Percentiles rank a stretch among this genome's conserved stretches.
These are phyloP conservation scores for Claviceps pazoutovae DNA, from an alignment of 2,329 filamentous ascomycete species.

Conservation along the genomic window DNA sequence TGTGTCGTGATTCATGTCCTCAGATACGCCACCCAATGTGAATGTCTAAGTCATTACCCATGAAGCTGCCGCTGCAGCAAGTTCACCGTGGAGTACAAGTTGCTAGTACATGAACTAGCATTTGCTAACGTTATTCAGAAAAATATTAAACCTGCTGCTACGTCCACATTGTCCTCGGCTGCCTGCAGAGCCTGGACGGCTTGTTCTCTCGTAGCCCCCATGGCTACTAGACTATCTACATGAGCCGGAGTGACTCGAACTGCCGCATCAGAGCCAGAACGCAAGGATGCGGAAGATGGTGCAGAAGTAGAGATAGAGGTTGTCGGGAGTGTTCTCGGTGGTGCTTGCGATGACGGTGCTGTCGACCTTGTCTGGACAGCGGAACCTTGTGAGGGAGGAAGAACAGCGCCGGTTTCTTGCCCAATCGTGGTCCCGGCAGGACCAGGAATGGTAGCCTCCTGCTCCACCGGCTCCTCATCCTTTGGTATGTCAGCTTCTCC, in stretches of 20 bases:
- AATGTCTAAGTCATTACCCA: background rate
- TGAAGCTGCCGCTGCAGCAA: background rate
- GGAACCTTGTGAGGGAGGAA: slow-evolving; percentile 12
- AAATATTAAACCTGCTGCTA: slow-evolving; percentile 10
- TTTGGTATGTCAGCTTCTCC: slow-evolving; percentile 92
- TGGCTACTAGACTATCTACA: slow-evolving; percentile 59
- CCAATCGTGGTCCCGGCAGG: slow-evolving; percentile 84
- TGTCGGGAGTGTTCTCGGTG: slow-evolving; percentile 11
- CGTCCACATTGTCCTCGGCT: slow-evolving; percentile 75
- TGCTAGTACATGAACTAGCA: too few relatives aligned
- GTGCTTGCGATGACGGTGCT: slow-evolving; percentile 3
- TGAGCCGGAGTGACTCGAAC: slow-evolving; percentile 43
- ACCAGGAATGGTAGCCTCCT: slow-evolving; percentile 74
- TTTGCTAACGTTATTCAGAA: slow-evolving; percentile 1
- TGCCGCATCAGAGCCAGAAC: slow-evolving; percentile 8
- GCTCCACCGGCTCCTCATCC: slow-evolving; percentile 55
- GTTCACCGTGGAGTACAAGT: background rate
- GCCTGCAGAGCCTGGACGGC: slow-evolving; percentile 72
- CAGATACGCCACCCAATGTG: background rate
- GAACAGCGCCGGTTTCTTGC: slow-evolving; percentile 64
- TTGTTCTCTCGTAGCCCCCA: slow-evolving; percentile 65
- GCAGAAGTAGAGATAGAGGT: slow-evolving; percentile 10
- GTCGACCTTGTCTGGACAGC: slow-evolving; percentile 9
- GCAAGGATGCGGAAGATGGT: slow-evolving; percentile 12
- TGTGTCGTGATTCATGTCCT: background rate